These are phyloP conservation scores for Syzygium aqueum DNA, from an alignment of 345 rosid species.

Conservation along the genomic window DNA sequence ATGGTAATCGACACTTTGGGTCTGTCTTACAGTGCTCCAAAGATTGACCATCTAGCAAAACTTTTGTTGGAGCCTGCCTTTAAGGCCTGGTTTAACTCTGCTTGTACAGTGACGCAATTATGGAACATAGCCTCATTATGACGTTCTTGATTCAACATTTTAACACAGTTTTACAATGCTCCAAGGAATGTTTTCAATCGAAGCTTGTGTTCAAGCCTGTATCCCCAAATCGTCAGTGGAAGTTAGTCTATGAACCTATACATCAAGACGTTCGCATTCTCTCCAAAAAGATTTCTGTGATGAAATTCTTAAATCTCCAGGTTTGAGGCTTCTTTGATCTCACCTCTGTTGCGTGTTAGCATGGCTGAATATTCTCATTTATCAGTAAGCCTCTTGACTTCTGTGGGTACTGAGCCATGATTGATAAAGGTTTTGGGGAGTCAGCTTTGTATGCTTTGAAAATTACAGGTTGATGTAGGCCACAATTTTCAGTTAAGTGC, in stretches of 20 bases:
- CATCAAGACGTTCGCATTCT: conserved; percentile 61
- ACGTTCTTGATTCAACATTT: conserved; percentile 4
- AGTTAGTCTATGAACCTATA: conserved; percentile 61
- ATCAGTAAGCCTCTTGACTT: too few relatives aligned
- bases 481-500: conserved; percentile 71
- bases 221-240: conserved; percentile 65
- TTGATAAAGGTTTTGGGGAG: too few relatives aligned
- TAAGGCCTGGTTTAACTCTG: background rate
- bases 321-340: too few relatives aligned
- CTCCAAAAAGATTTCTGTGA: conserved; percentile 5
- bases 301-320: too few relatives aligned
- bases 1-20: background rate
- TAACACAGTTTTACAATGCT: conserved; percentile 62
- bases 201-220: conserved; percentile 84
- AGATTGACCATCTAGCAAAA: too few relatives aligned
- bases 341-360: background rate
- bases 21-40: background rate
- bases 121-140: background rate
- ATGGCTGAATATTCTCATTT: too few relatives aligned
- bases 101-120: background rate
- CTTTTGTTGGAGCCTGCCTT: too few relatives aligned
- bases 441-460: background rate
- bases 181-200: conserved; percentile 71
- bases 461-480: conserved; percentile 39
- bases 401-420: too few relatives aligned